phyloP scores from a whole-genome alignment of 805 yeast species.

The Cyberlindnera meyerae region DNA sequence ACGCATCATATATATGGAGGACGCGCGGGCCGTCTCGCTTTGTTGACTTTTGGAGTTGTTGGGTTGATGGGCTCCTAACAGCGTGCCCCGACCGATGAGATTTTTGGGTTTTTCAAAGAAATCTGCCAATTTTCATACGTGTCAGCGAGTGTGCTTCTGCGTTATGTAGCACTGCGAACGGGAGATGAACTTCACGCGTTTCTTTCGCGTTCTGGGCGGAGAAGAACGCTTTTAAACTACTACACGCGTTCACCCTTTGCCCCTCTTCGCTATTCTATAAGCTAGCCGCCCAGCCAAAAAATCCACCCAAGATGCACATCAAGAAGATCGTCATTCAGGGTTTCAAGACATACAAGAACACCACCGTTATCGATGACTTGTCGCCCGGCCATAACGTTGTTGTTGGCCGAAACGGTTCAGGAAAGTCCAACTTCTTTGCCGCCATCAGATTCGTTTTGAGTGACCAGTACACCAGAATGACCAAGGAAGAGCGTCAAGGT shows the following conservation, averaged over 20 bases:
- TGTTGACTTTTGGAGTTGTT: conserved; percentile 5
- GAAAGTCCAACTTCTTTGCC: conserved; percentile 92
- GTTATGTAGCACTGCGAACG: no score
- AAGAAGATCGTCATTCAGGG: conserved; percentile 75
- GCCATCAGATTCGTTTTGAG: conserved; percentile 90
- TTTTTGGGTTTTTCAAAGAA: no score
- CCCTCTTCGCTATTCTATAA: no score
- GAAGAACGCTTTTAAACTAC: neutral
- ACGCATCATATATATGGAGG: neutral
- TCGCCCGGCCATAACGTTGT: conserved; percentile 83
- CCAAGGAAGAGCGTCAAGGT: conserved; percentile 80
- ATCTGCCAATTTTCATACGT: no score
- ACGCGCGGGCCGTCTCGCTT: neutral
- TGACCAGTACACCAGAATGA: conserved; percentile 82
- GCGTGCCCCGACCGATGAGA: conserved; percentile 1
- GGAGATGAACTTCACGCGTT: conserved; percentile 6
- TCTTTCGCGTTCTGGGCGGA: conserved; percentile 6
- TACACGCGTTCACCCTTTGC: conserved; percentile 2
- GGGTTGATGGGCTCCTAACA: neutral
- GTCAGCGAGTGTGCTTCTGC: neutral
- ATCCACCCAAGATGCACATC: conserved; percentile 31
- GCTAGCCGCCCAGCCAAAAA: neutral
- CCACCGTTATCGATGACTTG: conserved; percentile 68
- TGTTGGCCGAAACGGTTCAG: conserved; percentile 94
- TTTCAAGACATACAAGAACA: conserved; percentile 85